These are phyloP conservation scores for Cercospora sojina DNA, from an alignment of 2,329 filamentous ascomycete species.

Conservation along the genomic window DNA sequence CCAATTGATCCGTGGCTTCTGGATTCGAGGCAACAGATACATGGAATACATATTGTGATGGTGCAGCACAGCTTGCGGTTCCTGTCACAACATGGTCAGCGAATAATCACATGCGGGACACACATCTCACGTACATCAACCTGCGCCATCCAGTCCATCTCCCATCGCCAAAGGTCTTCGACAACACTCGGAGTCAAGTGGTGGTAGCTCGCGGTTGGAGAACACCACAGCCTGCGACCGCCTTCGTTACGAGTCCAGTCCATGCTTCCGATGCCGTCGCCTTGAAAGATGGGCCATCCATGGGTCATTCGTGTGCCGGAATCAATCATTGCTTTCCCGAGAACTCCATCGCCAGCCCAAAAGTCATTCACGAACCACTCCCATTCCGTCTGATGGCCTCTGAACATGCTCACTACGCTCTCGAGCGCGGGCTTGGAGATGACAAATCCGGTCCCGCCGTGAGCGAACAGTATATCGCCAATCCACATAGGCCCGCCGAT, in stretches of 20 bases:
- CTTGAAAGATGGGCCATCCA: slow-evolving; percentile 34
- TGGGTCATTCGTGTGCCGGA: slow-evolving; percentile 26
- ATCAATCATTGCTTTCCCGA: slow-evolving; percentile 32
- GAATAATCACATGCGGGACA: not conserved
- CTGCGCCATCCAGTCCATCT: slow-evolving; percentile 28
- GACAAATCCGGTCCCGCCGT: slow-evolving; percentile 44
- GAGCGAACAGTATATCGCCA: slow-evolving; percentile 40
- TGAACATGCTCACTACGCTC: slow-evolving; percentile 39
- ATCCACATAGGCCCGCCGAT: slow-evolving; percentile 42
- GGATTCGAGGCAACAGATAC: slow-evolving; percentile 29
- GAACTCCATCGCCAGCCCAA: slow-evolving; percentile 35
- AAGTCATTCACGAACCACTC: slow-evolving; percentile 30
- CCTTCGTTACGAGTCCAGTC: slow-evolving; percentile 27
- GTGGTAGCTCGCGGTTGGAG: slow-evolving; percentile 30
- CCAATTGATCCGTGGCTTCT: slow-evolving; percentile 24
- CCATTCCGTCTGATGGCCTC: slow-evolving; percentile 39
- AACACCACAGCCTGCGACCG: slow-evolving; percentile 31
- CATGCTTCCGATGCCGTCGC: slow-evolving; percentile 28
- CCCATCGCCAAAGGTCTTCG: slow-evolving; percentile 28
- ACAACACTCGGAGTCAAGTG: slow-evolving; percentile 28
- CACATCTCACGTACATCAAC: slow-evolving; percentile 16
- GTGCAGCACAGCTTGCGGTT: slow-evolving; percentile 13
- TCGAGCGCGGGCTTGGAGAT: slow-evolving; percentile 43
- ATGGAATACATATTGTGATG: slow-evolving; percentile 29
- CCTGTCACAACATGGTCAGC: not conserved